Conservation (phyloP, 345 rosid species). For the Eucalyptus brandiana region DNA sequence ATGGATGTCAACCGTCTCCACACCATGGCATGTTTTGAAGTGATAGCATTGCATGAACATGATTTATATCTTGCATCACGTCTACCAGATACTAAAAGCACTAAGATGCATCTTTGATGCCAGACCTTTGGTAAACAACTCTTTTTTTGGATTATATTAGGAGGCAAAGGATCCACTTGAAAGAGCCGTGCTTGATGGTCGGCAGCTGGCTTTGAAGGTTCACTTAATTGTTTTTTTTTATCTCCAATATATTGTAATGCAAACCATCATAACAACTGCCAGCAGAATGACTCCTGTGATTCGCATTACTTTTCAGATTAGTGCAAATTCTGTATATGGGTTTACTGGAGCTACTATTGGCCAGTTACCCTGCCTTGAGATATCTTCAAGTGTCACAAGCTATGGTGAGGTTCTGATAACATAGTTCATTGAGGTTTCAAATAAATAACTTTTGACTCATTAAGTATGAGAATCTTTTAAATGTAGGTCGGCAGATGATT, state of each 20-base stretch:
- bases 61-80: background rate
- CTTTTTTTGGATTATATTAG: conserved; percentile 17
- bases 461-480: conserved; percentile 9
- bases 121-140: background rate
- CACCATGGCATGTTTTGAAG: background rate
- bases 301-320: conserved; percentile 31
- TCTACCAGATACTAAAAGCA: background rate
- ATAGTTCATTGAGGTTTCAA: background rate
- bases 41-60: background rate
- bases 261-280: background rate
- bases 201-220: conserved; percentile 93
- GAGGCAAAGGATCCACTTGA: conserved; percentile 95
- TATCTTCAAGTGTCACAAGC: conserved; percentile 98
- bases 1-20: background rate
- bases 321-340: conserved; percentile 98
- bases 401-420: conserved; percentile 46
- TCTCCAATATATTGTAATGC: background rate
- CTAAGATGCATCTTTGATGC: background rate
- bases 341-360: conserved; percentile 95
- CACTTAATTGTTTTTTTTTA: background rate
- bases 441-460: background rate
- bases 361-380: conserved; percentile 91
- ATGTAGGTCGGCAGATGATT: conserved; percentile 93
- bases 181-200: conserved; percentile 95
- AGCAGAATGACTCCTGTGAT: background rate